Conservation (phyloP, 345 rosid genomes). For the Populus nigra region DNA sequence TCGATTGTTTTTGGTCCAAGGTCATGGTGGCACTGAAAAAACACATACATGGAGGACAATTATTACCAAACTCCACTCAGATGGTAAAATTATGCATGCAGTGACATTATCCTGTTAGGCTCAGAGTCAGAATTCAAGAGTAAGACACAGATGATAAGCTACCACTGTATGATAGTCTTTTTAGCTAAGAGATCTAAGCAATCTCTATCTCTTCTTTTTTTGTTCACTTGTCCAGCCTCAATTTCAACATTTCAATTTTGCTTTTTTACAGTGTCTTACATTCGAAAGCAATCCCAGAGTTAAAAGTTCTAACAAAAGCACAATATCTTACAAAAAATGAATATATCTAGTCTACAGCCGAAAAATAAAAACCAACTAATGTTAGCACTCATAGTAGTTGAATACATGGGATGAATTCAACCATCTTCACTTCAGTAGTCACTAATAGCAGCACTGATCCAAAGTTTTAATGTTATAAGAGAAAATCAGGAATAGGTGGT, state of each 20-base stretch:
- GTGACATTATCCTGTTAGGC: background rate
- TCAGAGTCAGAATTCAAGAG: background rate
- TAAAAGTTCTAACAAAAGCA: background rate
- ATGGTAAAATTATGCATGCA: no score
- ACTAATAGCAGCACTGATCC: background rate
- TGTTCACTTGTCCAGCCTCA: background rate
- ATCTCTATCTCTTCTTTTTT: background rate
- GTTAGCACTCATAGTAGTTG: background rate
- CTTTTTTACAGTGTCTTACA: constrained; percentile 5
- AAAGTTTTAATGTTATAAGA: constrained; percentile 40
- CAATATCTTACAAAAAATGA: background rate
- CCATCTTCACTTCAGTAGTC: background rate
- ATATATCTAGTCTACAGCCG: background rate
- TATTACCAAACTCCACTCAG: no score
- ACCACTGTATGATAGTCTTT: background rate
- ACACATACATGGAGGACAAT: no score
- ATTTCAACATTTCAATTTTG: background rate
- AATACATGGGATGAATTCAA: constrained; percentile 3
- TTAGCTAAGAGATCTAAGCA: background rate
- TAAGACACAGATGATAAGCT: no score
- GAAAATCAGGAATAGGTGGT: constrained; percentile 67
- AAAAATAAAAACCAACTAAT: constrained; percentile 1
- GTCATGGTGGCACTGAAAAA: no score
- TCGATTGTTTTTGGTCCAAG: no score
- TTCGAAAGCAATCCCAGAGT: background rate